phyloP scores from a whole-genome alignment of 805 yeast species.

The Yarrowia sp. region DNA sequence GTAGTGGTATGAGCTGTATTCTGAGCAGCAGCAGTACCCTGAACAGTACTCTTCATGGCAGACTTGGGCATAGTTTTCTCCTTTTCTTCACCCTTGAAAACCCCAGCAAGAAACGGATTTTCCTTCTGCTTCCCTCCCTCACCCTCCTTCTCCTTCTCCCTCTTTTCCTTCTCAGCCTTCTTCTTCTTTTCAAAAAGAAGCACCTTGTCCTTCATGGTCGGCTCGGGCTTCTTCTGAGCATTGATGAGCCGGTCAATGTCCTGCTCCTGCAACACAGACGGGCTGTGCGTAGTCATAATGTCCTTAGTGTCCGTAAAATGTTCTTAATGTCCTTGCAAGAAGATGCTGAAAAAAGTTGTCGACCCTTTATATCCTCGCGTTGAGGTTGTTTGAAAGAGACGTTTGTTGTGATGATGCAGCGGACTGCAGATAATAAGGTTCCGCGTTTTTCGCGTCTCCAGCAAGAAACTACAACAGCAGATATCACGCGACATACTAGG shows the following conservation, averaged over 20 bases:
- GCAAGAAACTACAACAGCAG: too few relatives aligned
- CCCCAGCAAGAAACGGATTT: too few relatives aligned
- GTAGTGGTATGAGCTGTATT: too few relatives aligned
- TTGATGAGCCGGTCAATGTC: background rate
- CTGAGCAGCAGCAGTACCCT: too few relatives aligned
- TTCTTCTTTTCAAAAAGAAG: background rate
- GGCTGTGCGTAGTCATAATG: background rate
- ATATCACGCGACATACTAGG: too few relatives aligned
- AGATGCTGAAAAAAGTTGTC: too few relatives aligned
- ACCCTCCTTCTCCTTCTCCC: background rate
- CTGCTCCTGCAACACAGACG: background rate
- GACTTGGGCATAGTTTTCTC: too few relatives aligned
- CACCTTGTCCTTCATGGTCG: background rate
- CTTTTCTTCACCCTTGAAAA: too few relatives aligned
- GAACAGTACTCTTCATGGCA: too few relatives aligned
- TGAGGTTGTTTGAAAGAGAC: background rate
- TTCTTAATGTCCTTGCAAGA: too few relatives aligned
- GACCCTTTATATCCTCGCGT: background rate
- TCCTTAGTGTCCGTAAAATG: background rate
- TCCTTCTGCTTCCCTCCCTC: too few relatives aligned
- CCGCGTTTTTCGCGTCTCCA: background rate
- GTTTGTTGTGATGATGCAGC: background rate
- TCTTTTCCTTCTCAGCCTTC: background rate
- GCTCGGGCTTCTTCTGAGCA: background rate
- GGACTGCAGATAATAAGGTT: background rate